Base-by-base conservation (phyloP, 2,329 filamentous ascomycete species). In the Trichoderma hamatum region DNA sequence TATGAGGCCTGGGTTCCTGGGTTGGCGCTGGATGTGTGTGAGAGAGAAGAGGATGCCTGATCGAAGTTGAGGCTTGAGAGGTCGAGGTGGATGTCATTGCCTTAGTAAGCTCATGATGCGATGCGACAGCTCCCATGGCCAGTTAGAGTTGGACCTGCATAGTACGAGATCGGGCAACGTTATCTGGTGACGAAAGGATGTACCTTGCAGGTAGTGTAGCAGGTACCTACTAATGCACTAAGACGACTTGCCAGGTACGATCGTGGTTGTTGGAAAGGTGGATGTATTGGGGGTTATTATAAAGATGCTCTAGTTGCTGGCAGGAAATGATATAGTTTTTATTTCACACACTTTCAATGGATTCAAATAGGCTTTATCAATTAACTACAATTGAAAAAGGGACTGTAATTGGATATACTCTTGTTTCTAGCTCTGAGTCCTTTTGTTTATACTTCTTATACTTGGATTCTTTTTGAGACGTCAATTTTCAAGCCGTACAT, bases 21-120 rank as follows among this genome's bases (percentile, higher is more conserved):
- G 34, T n/a, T 30, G 26, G 9, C 39, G 52, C 21, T 39, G 4
- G 39, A 26, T 11, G 49, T n/a, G 49, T 39, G 32, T n/a, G 16
- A 14, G 14, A 43, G 19, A n/a, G 61, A 54, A 28, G 21, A 34
- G 19, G 32, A 67, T 67, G 63, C 58, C 39, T 54, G 19, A 16
- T 39, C 39, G 16, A 64, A 55, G 64, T 51, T 51, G 54, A 51
- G 39, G 13, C 32, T 51, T 24, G 64, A 66, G 61, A 28, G 26
- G 34, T 49, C 3, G 39, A 67, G 28, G 64, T 28, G 36, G 52
- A 67, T 67, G 64, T 67, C 64, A 67, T 30, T 36, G 28, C 54
- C 39, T 67, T 67, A 67, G 63, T 67, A 43, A 67, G 63, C 63
- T 56, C 63, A 49, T 59, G 54, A 67, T 67, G 54, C 63, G 34